Evolutionary conservation across 2,329 filamentous ascomycete species (phyloP).

Genomic region (Talaromyces piceae): DNA sequence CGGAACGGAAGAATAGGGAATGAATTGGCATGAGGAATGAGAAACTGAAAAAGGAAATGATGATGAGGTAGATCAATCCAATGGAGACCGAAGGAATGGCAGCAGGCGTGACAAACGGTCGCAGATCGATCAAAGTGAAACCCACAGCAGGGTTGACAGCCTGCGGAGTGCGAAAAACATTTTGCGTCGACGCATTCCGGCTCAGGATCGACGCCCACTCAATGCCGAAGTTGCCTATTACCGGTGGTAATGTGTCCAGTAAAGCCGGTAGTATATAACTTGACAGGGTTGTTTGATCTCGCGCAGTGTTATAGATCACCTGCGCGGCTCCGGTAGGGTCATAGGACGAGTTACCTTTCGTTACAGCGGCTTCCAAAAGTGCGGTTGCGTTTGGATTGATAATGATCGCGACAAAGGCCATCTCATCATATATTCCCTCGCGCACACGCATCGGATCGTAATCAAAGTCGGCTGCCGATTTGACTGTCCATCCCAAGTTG

Average conservation of each 20-base stretch:
- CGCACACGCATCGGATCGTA: slow-evolving; percentile 51
- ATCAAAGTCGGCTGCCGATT: slow-evolving; percentile 45
- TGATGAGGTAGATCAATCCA: slow-evolving; percentile 60
- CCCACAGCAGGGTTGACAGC: slow-evolving; percentile 50
- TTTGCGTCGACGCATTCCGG: slow-evolving; percentile 33
- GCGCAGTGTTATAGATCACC: slow-evolving; percentile 47
- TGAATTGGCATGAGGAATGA: slow-evolving; percentile 59
- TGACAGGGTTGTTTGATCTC: slow-evolving; percentile 50
- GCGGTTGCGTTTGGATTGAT: slow-evolving; percentile 56
- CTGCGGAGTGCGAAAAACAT: slow-evolving; percentile 37
- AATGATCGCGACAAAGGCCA: slow-evolving; percentile 55
- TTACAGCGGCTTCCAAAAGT: slow-evolving; percentile 49
- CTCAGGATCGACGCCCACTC: slow-evolving; percentile 31
- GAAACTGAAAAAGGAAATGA: slow-evolving; percentile 60
- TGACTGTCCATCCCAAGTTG: slow-evolving; percentile 45
- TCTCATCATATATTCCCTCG: slow-evolving; percentile 51
- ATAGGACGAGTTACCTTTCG: slow-evolving; percentile 50
- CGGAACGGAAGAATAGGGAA: slow-evolving; percentile 48
- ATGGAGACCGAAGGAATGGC: slow-evolving; percentile 54
- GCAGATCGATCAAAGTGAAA: slow-evolving; percentile 50
- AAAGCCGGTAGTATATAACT: slow-evolving; percentile 50
- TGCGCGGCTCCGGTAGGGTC: slow-evolving; percentile 54
- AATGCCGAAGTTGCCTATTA: slow-evolving; percentile 43
- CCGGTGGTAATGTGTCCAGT: slow-evolving; percentile 39
- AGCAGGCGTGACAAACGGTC: slow-evolving; percentile 51